Percentiles rank a stretch among this genome's conserved stretches.
These are phyloP conservation scores for Tripterygium wilfordii DNA, from an alignment of 177 flowering plant species.

Conservation along the genomic window DNA sequence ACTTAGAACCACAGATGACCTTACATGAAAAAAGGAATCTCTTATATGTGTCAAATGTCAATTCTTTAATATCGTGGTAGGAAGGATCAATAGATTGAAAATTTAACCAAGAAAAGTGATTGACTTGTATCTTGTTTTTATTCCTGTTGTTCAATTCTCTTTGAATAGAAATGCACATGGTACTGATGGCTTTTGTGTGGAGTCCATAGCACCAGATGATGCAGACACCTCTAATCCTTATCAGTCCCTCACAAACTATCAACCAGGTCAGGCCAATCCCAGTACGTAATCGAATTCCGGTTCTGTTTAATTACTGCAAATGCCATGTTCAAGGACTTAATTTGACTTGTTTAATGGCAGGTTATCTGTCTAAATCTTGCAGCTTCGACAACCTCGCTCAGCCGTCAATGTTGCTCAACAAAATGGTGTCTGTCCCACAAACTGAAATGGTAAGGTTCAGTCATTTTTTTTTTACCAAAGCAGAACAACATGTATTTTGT, in stretches of 20 bases:
- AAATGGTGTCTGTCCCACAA: constrained; percentile 3
- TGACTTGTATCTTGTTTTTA: background rate
- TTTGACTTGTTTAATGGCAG: constrained; percentile 1
- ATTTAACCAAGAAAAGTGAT: background rate
- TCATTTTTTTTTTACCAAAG: background rate
- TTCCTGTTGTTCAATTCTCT: background rate
- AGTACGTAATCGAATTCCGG: background rate
- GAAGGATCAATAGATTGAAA: too few relatives aligned
- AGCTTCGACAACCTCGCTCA: constrained; percentile 8
- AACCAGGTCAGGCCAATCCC: constrained; percentile 21
- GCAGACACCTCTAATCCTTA: constrained; percentile 21
- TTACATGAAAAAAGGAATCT: too few relatives aligned
- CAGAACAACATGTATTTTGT: background rate
- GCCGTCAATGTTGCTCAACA: constrained; percentile 4
- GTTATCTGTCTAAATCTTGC: constrained; percentile 2
- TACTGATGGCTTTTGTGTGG: constrained; percentile 2
- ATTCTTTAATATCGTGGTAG: too few relatives aligned
- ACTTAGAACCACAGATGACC: too few relatives aligned
- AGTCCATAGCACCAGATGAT: constrained; percentile 16
- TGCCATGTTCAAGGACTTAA: background rate
- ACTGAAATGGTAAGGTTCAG: constrained; percentile 11
- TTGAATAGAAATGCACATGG: constrained; percentile 1
- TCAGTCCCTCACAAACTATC: constrained; percentile 12
- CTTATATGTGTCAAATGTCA: too few relatives aligned
- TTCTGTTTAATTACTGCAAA: background rate